These are phyloP conservation scores for Lyophyllum decastes DNA, from an alignment of 768 basidiomycete species.

Conservation along the genomic window DNA sequence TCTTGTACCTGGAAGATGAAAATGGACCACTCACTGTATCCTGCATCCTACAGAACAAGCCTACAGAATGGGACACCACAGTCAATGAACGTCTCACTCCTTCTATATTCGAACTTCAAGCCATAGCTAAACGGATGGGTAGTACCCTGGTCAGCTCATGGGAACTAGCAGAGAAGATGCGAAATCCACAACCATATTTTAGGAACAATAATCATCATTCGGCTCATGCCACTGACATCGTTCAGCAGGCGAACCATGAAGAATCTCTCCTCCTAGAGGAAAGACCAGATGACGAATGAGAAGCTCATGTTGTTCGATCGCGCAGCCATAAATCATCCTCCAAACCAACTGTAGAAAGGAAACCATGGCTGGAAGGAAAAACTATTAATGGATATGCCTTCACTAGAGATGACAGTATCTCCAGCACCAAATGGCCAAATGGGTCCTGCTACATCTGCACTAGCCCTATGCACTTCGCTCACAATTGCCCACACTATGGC, in stretches of 20 bases:
- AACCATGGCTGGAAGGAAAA: not conserved
- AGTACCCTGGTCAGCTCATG: not conserved
- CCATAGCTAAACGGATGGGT: not conserved
- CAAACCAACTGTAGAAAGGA: conserved; percentile 4
- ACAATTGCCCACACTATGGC: conserved; percentile 22
- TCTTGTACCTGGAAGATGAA: not conserved
- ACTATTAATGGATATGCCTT: not conserved
- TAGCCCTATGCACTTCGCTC: conserved; percentile 19
- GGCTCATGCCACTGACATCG: not conserved
- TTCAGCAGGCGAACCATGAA: not conserved
- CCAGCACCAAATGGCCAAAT: not conserved
- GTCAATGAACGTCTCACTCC: not conserved
- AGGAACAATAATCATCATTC: not conserved
- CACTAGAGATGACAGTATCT: not conserved
- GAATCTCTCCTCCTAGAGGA: not conserved
- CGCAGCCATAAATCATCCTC: not conserved
- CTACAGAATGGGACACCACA: not conserved
- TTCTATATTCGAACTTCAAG: not conserved
- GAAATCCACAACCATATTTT: not conserved
- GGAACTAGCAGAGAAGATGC: not conserved
- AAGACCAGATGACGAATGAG: not conserved
- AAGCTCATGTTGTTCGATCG: not conserved
- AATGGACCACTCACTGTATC: not conserved
- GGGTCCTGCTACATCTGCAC: conserved; percentile 21
- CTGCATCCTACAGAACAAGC: not conserved